Percentiles rank a stretch among this genome's conserved stretches.
Evolutionary conservation across 208 protist species (phyloP).

Genomic region (Trypanosoma caninum): DNA sequence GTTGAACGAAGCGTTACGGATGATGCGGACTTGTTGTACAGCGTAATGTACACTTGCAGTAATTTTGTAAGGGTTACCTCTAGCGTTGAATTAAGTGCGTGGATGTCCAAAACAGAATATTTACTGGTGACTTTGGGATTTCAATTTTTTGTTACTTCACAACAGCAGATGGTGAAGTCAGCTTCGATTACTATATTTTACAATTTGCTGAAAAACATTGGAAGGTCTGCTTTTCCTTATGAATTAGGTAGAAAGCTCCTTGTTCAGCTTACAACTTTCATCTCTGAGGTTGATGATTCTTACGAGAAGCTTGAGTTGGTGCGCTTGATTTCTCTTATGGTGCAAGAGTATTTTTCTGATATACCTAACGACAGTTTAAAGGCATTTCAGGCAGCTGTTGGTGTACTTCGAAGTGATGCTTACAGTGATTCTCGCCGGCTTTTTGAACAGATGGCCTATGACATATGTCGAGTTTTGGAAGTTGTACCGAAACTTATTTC

Average conservation of each 20-base stretch:
- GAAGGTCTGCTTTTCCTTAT: slow-evolving; percentile 34
- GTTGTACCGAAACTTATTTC: slow-evolving; percentile 25
- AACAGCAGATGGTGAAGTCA: slow-evolving; percentile 26
- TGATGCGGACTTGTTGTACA: slow-evolving; percentile 56
- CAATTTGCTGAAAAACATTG: slow-evolving; percentile 37
- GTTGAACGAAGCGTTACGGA: slow-evolving; percentile 45
- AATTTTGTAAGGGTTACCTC: slow-evolving; percentile 55
- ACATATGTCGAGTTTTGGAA: slow-evolving; percentile 48
- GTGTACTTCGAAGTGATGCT: slow-evolving; percentile 61
- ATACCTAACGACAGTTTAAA: slow-evolving; percentile 6
- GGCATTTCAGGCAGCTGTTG: slow-evolving; percentile 43
- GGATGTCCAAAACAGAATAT: slow-evolving; percentile 38
- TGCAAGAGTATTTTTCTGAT: slow-evolving; percentile 22
- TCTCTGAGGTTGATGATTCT: slow-evolving; percentile 43
- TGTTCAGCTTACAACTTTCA: slow-evolving; percentile 18
- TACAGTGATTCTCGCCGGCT: slow-evolving; percentile 60
- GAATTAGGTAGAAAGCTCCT: slow-evolving; percentile 40
- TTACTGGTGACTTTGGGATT: slow-evolving; percentile 34
- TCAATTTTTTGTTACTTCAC: slow-evolving; percentile 39
- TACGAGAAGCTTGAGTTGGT: slow-evolving; percentile 42
- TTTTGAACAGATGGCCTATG: slow-evolving; percentile 67
- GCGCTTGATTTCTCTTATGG: slow-evolving; percentile 31
- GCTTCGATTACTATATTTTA: slow-evolving; percentile 45
- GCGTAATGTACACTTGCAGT: slow-evolving; percentile 43
- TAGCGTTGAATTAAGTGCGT: slow-evolving; percentile 37